Evolutionary conservation across 2,329 filamentous ascomycete species (phyloP).

Genomic region (Fusarium falciforme): DNA sequence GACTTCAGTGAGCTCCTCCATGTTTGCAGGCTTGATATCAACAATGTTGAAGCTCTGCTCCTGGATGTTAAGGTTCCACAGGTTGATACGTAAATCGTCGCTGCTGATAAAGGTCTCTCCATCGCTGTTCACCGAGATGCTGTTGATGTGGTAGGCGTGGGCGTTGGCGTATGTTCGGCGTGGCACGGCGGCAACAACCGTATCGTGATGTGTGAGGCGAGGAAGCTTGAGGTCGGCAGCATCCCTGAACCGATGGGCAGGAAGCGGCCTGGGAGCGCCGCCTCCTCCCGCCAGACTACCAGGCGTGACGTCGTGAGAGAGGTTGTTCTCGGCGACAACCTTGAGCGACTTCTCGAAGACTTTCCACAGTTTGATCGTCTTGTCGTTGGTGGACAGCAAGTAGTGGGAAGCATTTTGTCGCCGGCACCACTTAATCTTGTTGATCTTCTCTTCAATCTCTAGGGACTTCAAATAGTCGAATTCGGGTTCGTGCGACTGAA

Average conservation of each 20-base stretch:
- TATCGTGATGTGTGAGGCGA: conserved; percentile 96
- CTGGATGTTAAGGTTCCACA: conserved; percentile 99
- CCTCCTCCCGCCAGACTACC: conserved; percentile 78
- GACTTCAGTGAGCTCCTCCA: conserved; percentile 99
- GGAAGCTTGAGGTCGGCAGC: conserved; percentile 90
- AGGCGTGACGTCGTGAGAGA: conserved; percentile 93
- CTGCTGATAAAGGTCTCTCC: conserved; percentile 99
- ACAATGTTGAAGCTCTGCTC: conserved; percentile 99
- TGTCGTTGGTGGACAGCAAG: conserved; percentile 97
- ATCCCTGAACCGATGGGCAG: conserved; percentile 79
- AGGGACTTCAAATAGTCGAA: conserved; percentile 99
- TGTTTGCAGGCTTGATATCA: conserved; percentile 99
- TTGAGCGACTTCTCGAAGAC: conserved; percentile 99
- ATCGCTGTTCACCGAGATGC: conserved; percentile 99
- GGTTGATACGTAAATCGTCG: conserved; percentile 95
- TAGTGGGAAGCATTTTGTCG: conserved; percentile 99
- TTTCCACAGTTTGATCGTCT: conserved; percentile 99
- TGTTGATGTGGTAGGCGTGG: conserved; percentile 99
- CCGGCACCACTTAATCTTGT: conserved; percentile 99
- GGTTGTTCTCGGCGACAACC: conserved; percentile 98
- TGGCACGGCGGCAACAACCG: conserved; percentile 95
- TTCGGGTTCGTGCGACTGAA: conserved; percentile 98
- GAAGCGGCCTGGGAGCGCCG: conserved; percentile 77
- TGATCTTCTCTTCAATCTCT: conserved; percentile 99
- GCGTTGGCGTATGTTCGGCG: conserved; percentile 97